phyloP scores from a whole-genome alignment of 164 flowering plant genomes.

The Stephania cephalantha region DNA sequence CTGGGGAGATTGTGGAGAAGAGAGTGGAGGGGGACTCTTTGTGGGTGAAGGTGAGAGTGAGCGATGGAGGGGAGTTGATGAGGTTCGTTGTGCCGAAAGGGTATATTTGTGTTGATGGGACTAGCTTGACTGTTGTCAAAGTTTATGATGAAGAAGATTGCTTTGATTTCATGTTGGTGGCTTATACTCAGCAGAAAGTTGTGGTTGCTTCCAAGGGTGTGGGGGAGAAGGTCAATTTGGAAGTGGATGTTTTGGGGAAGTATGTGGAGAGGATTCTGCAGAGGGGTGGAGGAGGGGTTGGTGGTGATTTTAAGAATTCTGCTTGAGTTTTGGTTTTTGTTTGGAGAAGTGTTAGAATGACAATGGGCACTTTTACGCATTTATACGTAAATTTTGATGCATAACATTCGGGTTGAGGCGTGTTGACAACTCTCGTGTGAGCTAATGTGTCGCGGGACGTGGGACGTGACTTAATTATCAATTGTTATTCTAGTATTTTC shows the following conservation, averaged over 20 bases:
- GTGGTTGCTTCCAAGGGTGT: slow-evolving; percentile 81
- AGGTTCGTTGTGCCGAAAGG: slow-evolving; percentile 84
- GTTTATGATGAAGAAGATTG: slow-evolving; percentile 73
- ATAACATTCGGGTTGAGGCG: no score
- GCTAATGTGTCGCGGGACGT: no score
- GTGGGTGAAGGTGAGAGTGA: slow-evolving; percentile 84
- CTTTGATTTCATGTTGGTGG: slow-evolving; percentile 86
- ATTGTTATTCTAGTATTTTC: no score
- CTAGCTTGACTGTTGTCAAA: slow-evolving; percentile 88
- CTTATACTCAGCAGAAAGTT: slow-evolving; percentile 80
- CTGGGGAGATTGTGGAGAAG: slow-evolving; percentile 62
- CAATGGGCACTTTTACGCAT: no score
- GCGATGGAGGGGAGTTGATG: slow-evolving; percentile 43
- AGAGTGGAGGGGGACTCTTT: slow-evolving; percentile 69
- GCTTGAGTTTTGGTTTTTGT: no score
- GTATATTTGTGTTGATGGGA: slow-evolving; percentile 84
- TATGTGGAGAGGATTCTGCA: slow-evolving; percentile 81
- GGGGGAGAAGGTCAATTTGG: slow-evolving; percentile 88
- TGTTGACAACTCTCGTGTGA: no score
- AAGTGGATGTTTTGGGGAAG: slow-evolving; percentile 91
- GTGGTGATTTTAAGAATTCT: no score
- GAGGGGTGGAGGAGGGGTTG: slow-evolving; percentile 26
- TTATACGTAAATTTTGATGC: no score
- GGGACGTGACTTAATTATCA: no score
- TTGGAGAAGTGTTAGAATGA: no score